Evolutionary conservation across 192 early-diverging fungal genomes (phyloP), one percentile per base, ranked within the genome.

Genomic region (Coemansia sp.): DNA sequence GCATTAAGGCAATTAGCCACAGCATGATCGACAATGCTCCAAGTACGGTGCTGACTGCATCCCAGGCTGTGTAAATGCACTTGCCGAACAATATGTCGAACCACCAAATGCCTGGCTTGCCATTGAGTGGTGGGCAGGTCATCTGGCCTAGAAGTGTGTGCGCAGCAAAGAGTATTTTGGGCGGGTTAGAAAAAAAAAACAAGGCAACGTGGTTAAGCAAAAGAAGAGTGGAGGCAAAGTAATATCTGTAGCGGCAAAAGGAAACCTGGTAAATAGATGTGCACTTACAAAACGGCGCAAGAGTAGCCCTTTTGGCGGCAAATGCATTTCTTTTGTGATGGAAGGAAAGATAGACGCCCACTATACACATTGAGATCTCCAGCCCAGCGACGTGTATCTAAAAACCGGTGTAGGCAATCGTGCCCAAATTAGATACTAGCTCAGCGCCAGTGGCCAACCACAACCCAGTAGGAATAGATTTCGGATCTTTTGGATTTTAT

Each of bases 1-100:
- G 75, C 25, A 70, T 18, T 26, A 76, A 61, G 11, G 75, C 75
- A 21, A 66, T 14, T 0, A 76, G 28, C 75, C 75, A 76, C 12
- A 70, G 56, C n/a, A 34, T 58, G 12, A 71, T 60, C 18, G 75
- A 71, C 33, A 62, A 28, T 3, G 48, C 36, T 14, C 70, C 70
- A 8, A 72, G 50, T 0, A 61, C 21, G 23, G 41, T 45, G 50
- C 70, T 72, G 12, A 33, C 2, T 5, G 43, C 70, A 28, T 72
- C 64, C 63, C 63, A 65, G 28, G 52, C 36, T n/a, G 63, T 59
- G 59, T 65, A 72, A 11, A 72, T 12, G 36, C 70, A 72, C 36
- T 41, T 56, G 38, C 52, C 64, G 18, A 72, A 61, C 16, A 65
- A 11, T 28, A 13, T 21, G 25, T 65, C 59, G 28, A 50, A 38